Percentiles rank a stretch among this genome's conserved stretches.
phyloP scores from a whole-genome alignment of 495 filamentous ascomycete species.

The Penicillium coprophilum region DNA sequence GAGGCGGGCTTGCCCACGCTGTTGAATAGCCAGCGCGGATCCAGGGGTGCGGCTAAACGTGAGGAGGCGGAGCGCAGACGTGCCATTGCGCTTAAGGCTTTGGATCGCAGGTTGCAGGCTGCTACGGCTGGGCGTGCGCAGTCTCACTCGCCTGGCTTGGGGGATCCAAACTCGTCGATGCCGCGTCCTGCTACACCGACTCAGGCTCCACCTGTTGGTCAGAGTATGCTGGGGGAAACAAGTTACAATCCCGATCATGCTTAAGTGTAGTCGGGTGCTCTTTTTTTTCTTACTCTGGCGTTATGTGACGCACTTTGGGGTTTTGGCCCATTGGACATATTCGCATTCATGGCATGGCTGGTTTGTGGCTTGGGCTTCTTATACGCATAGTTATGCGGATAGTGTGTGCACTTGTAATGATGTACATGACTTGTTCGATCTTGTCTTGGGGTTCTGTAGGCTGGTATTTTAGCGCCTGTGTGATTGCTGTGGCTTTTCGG shows the following conservation, averaged over 20 bases:
- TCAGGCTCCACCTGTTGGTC: conserved; percentile 33
- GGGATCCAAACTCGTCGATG: conserved; percentile 43
- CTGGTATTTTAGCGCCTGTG: neutral
- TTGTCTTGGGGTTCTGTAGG: conserved; percentile 4
- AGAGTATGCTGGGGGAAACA: conserved; percentile 64
- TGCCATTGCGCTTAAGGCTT: conserved; percentile 82
- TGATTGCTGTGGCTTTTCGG: conserved; percentile 1
- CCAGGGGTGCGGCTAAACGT: conserved; percentile 55
- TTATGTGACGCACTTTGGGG: conserved; percentile 6
- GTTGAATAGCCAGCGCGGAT: conserved; percentile 44
- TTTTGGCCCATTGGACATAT: conserved; percentile 20
- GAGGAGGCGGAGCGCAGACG: conserved; percentile 91
- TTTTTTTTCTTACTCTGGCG: conserved; percentile 5
- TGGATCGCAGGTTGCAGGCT: conserved; percentile 88
- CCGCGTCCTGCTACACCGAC: conserved; percentile 35
- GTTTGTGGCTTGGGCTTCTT: conserved; percentile 3
- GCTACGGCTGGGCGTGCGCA: conserved; percentile 57
- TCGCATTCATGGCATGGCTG: conserved; percentile 8
- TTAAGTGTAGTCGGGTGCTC: conserved; percentile 25
- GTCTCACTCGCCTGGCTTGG: conserved; percentile 24
- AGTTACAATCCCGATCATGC: conserved; percentile 65
- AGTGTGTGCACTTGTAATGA: conserved; percentile 9
- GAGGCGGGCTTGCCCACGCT: conserved; percentile 67
- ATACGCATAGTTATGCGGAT: conserved; percentile 1
- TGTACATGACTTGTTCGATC: conserved; percentile 8